Percentiles rank a stretch among this genome's conserved stretches.
Conservation (phyloP, 805 yeast genomes). For the Osmozyma mogii region DNA sequence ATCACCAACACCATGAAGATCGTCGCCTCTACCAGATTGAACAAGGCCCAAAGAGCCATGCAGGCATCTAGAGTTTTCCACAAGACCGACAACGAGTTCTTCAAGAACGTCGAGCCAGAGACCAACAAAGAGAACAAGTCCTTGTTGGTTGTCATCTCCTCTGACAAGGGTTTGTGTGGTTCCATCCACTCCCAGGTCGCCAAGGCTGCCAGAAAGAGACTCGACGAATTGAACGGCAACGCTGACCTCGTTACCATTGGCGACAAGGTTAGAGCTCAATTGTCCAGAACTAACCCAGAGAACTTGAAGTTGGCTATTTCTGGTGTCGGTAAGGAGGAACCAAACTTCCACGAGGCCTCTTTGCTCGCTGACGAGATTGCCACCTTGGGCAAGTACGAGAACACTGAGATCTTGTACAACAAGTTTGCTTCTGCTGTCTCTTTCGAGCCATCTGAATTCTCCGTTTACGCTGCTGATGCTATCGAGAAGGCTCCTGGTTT, state of each 20-base stretch:
- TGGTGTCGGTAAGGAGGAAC: constrained; percentile 96
- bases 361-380: constrained; percentile 79
- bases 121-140: constrained; percentile 52
- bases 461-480: constrained; percentile 60
- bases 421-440: constrained; percentile 81
- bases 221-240: constrained; percentile 53
- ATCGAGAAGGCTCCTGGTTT: constrained; percentile 82
- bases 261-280: constrained; percentile 88
- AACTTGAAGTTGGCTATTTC: constrained; percentile 68
- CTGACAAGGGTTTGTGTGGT: constrained; percentile 98
- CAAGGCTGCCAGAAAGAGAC: constrained; percentile 71
- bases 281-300: constrained; percentile 71
- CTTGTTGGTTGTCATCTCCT: constrained; percentile 69
- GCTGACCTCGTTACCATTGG: constrained; percentile 81
- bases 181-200: constrained; percentile 94
- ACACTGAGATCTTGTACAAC: constrained; percentile 79
- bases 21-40: constrained; percentile 95
- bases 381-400: constrained; percentile 62
- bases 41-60: constrained; percentile 95
- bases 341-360: constrained; percentile 86
- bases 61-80: constrained; percentile 77
- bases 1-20: constrained; percentile 99
- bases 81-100: constrained; percentile 72
- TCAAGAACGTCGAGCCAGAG: constrained; percentile 72
- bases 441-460: constrained; percentile 71